Conservation (phyloP, 2,329 filamentous ascomycete genomes). For the Orbilia blumenaviensis region DNA sequence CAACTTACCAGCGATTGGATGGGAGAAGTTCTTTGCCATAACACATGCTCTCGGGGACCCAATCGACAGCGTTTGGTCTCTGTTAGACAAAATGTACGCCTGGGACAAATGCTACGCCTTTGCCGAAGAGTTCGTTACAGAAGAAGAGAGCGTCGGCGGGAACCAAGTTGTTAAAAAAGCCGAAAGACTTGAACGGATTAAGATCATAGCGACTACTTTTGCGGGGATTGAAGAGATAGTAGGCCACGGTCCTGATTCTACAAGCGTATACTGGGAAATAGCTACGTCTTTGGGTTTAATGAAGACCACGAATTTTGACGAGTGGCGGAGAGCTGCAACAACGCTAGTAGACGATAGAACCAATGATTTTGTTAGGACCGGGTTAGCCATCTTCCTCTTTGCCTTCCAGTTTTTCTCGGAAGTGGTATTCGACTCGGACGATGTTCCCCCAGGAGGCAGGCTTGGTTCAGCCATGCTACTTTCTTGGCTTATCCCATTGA, state of each 20-base stretch:
- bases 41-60: not conserved
- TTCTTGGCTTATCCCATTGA: not conserved
- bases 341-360: conserved; percentile 3
- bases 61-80: conserved; percentile 9
- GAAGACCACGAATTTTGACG: not conserved
- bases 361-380: not conserved
- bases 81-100: conserved; percentile 4
- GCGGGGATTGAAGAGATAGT: not conserved
- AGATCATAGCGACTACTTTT: not conserved
- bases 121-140: not conserved
- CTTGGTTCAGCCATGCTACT: conserved; percentile 3
- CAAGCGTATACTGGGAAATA: not conserved
- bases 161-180: not conserved
- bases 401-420: not conserved
- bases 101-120: conserved; percentile 4
- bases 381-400: not conserved
- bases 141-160: not conserved
- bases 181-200: not conserved
- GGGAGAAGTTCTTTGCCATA: not conserved
- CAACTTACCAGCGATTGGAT: not conserved
- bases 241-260: not conserved
- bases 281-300: not conserved
- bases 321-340: not conserved
- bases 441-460: not conserved
- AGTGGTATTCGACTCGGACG: not conserved